Conservation (phyloP, 306 rosid species). For the Dalbergia cochinchinensis region DNA sequence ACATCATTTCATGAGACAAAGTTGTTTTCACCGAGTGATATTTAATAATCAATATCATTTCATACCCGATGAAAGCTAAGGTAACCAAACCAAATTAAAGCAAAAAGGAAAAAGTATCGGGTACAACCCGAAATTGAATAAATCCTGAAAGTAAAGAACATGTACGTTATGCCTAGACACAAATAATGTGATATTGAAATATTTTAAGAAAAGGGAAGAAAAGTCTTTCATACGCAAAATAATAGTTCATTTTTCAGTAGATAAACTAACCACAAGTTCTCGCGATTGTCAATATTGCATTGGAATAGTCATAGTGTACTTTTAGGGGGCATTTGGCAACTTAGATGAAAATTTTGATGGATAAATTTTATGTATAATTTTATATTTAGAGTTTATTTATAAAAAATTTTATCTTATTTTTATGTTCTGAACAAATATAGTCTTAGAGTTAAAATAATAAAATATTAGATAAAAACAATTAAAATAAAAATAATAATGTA, state of each 20-base stretch:
- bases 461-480: not conserved
- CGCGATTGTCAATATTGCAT: slow-evolving; percentile 19
- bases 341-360: too few species aligned
- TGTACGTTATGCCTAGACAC: not conserved
- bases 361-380: too few species aligned
- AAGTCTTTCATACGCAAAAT: not conserved
- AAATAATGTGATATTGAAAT: not conserved
- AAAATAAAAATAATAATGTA: not conserved
- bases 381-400: too few species aligned
- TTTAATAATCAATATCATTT: slow-evolving; percentile 23
- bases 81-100: slow-evolving; percentile 11
- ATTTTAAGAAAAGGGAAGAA: not conserved
- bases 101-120: not conserved
- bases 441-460: not conserved
- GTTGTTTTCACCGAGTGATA: slow-evolving; percentile 19
- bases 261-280: not conserved
- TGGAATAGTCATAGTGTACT: not conserved
- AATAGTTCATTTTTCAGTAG: not conserved
- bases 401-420: too few species aligned
- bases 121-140: not conserved
- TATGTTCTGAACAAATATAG: too few species aligned
- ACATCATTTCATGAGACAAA: not conserved
- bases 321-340: not conserved
- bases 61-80: slow-evolving; percentile 20
- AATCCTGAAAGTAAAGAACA: not conserved